Conservation (phyloP, 371 early-diverging fungal genomes). For the Umbelopsis sp. region DNA sequence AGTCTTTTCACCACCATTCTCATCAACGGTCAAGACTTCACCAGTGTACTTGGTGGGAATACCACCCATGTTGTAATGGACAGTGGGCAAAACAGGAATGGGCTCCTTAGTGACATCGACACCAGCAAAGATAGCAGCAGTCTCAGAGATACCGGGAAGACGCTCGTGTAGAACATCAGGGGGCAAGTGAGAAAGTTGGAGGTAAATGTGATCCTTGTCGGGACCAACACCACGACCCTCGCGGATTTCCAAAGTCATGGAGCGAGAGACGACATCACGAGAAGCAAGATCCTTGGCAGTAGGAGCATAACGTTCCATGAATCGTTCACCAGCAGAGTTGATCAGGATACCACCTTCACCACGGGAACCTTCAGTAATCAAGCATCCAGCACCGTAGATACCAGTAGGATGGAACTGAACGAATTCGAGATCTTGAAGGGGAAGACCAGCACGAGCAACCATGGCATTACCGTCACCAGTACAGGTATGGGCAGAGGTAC, state of each 20-base stretch:
- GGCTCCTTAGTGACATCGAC: constrained; percentile 99
- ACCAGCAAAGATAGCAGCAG: constrained; percentile 96
- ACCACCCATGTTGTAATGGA: constrained; percentile 99
- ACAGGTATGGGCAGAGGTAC: constrained; percentile 98
- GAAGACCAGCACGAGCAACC: constrained; percentile 88
- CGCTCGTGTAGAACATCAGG: constrained; percentile 92
- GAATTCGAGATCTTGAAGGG: constrained; percentile 95
- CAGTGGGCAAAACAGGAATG: constrained; percentile 98
- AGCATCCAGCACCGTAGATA: constrained; percentile 96
- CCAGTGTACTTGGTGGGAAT: constrained; percentile 98
- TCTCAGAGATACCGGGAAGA: constrained; percentile 98
- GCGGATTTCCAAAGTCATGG: constrained; percentile 98
- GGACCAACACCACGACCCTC: constrained; percentile 97
- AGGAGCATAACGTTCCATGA: constrained; percentile 99
- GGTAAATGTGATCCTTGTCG: constrained; percentile 94
- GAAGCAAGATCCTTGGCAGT: constrained; percentile 98
- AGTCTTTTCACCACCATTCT: constrained; percentile 76
- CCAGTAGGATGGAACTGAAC: constrained; percentile 99
- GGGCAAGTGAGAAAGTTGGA: constrained; percentile 96
- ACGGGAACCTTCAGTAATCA: constrained; percentile 97
- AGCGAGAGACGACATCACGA: constrained; percentile 97
- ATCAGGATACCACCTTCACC: constrained; percentile 97
- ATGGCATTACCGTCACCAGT: constrained; percentile 99
- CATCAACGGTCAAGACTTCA: constrained; percentile 82
- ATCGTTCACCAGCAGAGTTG: constrained; percentile 93